phyloP scores from a whole-genome alignment of 2,329 filamentous ascomycete genomes.

The Alternaria rosae region DNA sequence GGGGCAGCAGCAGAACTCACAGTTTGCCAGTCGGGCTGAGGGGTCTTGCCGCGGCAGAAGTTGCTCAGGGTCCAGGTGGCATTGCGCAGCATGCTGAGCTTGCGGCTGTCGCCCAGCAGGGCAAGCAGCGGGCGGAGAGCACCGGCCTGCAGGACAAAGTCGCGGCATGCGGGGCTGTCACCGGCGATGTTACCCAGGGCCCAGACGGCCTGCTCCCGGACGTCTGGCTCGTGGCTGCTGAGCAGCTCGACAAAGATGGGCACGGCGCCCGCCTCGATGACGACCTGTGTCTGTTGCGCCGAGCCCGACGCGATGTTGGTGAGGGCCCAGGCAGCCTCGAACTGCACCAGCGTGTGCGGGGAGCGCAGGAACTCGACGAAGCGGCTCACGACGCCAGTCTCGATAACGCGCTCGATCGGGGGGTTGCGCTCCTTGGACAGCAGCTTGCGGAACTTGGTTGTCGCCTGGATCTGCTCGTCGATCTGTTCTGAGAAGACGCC shows the following conservation, averaged over 20 bases:
- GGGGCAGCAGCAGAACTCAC: conserved; percentile 62
- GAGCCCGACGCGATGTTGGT: conserved; percentile 99
- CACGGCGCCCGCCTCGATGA: conserved; percentile 97
- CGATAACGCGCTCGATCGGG: conserved; percentile 98
- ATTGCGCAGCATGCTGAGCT: conserved; percentile 98
- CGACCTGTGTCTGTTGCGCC: conserved; percentile 95
- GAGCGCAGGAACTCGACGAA: conserved; percentile 99
- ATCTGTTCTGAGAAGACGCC: conserved; percentile 99
- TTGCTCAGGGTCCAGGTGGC: conserved; percentile 99
- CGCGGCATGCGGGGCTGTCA: conserved; percentile 95
- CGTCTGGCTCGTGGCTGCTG: conserved; percentile 94
- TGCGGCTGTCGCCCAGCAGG: conserved; percentile 94
- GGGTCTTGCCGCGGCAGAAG: conserved; percentile 99
- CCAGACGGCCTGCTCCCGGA: conserved; percentile 98
- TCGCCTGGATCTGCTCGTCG: conserved; percentile 95
- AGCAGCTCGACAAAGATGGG: conserved; percentile 98
- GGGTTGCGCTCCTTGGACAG: conserved; percentile 99
- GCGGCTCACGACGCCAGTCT: conserved; percentile 95
- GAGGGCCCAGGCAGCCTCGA: conserved; percentile 97
- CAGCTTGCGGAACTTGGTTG: conserved; percentile 97
- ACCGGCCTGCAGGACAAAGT: conserved; percentile 91
- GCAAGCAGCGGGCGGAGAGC: conserved; percentile 89
- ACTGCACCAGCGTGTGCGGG: conserved; percentile 96
- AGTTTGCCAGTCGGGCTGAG: conserved; percentile 96
- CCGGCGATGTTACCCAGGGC: conserved; percentile 98